Conservation (phyloP, 2,329 filamentous ascomycete species). For the Exutisphaerella laricina region DNA sequence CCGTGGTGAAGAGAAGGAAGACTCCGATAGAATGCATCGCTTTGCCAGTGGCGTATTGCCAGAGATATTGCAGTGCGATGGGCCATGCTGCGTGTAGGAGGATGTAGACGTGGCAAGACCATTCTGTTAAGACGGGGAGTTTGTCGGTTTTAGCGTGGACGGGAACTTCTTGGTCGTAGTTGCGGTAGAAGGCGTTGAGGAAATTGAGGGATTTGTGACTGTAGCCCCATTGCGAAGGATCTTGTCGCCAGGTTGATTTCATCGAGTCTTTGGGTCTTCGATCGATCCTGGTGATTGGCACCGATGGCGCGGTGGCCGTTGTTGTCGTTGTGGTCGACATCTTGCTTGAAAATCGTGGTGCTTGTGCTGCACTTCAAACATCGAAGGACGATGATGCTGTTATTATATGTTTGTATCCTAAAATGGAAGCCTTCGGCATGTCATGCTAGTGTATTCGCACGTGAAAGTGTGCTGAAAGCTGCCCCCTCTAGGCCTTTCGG, state of each 20-base stretch:
- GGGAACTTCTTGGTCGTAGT: constrained; percentile 12
- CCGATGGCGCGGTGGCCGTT: constrained; percentile 9
- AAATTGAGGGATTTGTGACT: constrained; percentile 16
- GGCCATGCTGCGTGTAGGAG: constrained; percentile 36
- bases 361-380: not conserved
- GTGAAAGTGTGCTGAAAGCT: no score
- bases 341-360: not conserved
- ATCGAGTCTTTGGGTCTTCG: constrained; percentile 21
- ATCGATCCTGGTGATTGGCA: constrained; percentile 6
- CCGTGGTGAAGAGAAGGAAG: constrained; percentile 35
- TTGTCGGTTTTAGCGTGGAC: constrained; percentile 31
- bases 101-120: constrained; percentile 36
- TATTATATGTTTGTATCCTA: not conserved
- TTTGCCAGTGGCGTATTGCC: constrained; percentile 29
- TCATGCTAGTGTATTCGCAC: constrained; percentile 1
- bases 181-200: constrained; percentile 15
- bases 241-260: constrained; percentile 22
- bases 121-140: constrained; percentile 36
- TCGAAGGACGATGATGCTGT: not conserved
- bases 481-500: no score
- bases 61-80: constrained; percentile 37
- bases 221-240: constrained; percentile 18
- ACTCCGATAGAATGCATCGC: constrained; percentile 30
- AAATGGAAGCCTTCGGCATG: constrained; percentile 1
- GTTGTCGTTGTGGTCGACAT: constrained; percentile 5